These are phyloP conservation scores for Mucor irregularis DNA, from an alignment of 371 early-diverging fungal genomes.

Conservation along the genomic window DNA sequence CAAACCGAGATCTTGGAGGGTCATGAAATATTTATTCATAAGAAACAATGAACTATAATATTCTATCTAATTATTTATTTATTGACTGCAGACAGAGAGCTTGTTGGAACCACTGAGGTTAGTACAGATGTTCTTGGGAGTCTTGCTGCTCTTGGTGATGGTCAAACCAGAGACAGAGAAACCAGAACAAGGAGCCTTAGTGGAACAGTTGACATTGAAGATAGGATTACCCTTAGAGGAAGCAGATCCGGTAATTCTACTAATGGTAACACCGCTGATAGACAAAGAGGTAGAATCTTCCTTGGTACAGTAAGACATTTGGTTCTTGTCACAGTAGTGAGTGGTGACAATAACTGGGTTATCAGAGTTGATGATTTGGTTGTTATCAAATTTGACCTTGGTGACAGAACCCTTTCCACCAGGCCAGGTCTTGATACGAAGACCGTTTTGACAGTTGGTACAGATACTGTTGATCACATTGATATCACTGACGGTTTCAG, in stretches of 20 bases:
- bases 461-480: conserved; percentile 23
- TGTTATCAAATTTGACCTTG: conserved; percentile 24
- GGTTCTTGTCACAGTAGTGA: conserved; percentile 36
- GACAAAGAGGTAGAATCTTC: conserved; percentile 24
- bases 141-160: conserved; percentile 17
- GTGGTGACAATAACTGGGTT: conserved; percentile 38
- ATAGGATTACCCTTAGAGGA: conserved; percentile 18
- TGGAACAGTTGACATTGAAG: conserved; percentile 32
- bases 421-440: conserved; percentile 43
- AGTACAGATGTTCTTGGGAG: conserved; percentile 15
- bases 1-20: no score
- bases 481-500: conserved; percentile 26
- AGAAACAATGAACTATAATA: no score
- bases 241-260: conserved; percentile 24
- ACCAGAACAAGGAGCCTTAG: conserved; percentile 23
- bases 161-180: conserved; percentile 22
- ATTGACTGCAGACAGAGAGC: conserved; percentile 9
- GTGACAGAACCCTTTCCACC: conserved; percentile 32
- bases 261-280: conserved; percentile 26
- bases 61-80: neutral
- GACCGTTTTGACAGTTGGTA: conserved; percentile 39
- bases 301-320: conserved; percentile 24
- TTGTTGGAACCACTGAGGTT: conserved; percentile 13
- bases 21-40: no score
- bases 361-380: conserved; percentile 22